These are phyloP conservation scores for Corrigiola litoralis DNA, from an alignment of 179 eudicot genomes.

Conservation along the genomic window DNA sequence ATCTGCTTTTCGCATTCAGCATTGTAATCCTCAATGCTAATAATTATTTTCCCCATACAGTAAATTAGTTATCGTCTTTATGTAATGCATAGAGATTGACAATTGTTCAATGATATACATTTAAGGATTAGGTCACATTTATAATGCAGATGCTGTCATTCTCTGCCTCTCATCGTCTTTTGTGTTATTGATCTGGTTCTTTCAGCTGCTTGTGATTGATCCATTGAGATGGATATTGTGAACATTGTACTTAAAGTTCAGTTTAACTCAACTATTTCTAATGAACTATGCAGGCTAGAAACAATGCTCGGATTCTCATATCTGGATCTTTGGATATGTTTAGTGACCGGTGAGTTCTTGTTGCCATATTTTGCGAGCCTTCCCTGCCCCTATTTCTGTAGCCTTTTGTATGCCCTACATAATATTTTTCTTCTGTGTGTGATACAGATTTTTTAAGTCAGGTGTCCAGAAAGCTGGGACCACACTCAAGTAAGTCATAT, in stretches of 20 bases:
- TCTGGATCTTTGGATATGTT: constrained; percentile 86
- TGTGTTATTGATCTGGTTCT: neutral
- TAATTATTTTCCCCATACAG: neutral
- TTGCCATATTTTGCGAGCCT: neutral
- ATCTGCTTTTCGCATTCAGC: neutral
- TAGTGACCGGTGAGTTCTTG: constrained; percentile 50
- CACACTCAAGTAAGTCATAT: constrained; percentile 47
- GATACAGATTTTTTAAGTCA: constrained; percentile 60
- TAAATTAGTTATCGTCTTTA: neutral
- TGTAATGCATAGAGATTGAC: no score
- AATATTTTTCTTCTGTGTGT: neutral
- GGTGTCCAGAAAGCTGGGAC: constrained; percentile 77
- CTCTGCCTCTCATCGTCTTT: neutral
- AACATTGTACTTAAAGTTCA: neutral
- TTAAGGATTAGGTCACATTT: no score
- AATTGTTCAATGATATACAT: no score
- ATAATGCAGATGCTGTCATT: neutral
- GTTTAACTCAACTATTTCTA: neutral
- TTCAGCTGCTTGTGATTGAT: neutral
- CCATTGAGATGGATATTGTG: neutral
- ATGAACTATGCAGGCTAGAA: constrained; percentile 63
- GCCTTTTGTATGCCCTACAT: neutral
- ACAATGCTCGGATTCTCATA: constrained; percentile 80
- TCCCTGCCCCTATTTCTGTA: neutral
- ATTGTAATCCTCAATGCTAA: neutral